Percentiles rank a stretch among this genome's conserved stretches.
Conservation (phyloP, 73 alveolate species). For the Uronychia binucleata region DNA sequence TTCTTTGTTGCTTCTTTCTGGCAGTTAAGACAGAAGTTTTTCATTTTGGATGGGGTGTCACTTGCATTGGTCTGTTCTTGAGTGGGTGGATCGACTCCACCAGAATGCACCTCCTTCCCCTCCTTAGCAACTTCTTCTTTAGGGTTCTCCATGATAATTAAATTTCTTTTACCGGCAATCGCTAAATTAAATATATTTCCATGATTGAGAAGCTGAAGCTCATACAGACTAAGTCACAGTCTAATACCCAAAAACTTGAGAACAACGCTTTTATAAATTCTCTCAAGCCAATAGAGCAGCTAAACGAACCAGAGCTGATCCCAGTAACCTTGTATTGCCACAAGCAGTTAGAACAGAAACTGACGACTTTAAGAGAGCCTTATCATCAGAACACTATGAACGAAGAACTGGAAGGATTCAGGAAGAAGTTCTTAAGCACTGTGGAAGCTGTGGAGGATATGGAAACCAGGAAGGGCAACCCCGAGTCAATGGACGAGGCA, state of each 20-base stretch:
- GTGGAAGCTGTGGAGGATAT: background rate
- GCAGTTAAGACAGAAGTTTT: slow-evolving; percentile 1
- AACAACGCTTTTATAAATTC: background rate
- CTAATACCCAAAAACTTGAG: background rate
- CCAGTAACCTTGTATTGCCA: background rate
- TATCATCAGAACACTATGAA: background rate
- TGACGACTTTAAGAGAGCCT: background rate
- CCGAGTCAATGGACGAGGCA: too few relatives aligned
- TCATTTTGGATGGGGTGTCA: too few relatives aligned
- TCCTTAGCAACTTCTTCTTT: too few relatives aligned
- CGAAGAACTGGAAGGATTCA: background rate
- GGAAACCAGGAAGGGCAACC: background rate
- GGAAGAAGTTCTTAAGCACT: background rate
- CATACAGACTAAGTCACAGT: background rate
- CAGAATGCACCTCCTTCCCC: too few relatives aligned
- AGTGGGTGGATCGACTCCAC: too few relatives aligned
- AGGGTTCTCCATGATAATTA: too few relatives aligned
- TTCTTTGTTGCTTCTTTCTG: slow-evolving; percentile 6
- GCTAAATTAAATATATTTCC: too few relatives aligned
- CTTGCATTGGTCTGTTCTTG: too few relatives aligned
- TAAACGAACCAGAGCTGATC: background rate
- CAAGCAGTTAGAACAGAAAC: background rate
- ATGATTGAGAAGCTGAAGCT: background rate
- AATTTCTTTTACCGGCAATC: too few relatives aligned
- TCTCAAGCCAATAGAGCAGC: background rate